A percentile compares a stretch with the other conserved stretches of the same genome.
These are phyloP conservation scores for Phytophthora colocasiae DNA, from an alignment of 352 stramenopile genomes.

Conservation along the genomic window DNA sequence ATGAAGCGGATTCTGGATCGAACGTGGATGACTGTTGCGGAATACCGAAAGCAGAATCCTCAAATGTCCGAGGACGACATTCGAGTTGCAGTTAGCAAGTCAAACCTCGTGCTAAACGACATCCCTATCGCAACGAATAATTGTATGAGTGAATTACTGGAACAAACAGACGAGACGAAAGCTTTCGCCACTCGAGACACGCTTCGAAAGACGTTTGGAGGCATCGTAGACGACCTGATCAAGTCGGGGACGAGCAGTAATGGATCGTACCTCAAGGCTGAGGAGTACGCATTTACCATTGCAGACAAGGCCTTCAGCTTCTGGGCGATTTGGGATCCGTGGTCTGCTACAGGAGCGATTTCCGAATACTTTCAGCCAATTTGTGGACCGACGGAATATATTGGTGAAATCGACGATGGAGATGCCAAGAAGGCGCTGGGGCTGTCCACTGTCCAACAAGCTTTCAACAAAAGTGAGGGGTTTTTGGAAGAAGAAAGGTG, in stretches of 20 bases:
- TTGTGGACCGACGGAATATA: slow-evolving; percentile 47
- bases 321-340: slow-evolving; percentile 52
- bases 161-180: slow-evolving; percentile 19
- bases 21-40: slow-evolving; percentile 44
- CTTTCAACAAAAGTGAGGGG: slow-evolving; percentile 49
- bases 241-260: slow-evolving; percentile 41
- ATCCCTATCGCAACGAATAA: slow-evolving; percentile 58
- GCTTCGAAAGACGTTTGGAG: slow-evolving; percentile 55
- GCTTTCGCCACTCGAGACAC: slow-evolving; percentile 44
- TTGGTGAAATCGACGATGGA: slow-evolving; percentile 56
- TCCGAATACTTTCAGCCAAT: slow-evolving; percentile 57
- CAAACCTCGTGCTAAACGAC: slow-evolving; percentile 57
- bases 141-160: slow-evolving; percentile 40
- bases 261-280: slow-evolving; percentile 34
- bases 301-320: slow-evolving; percentile 49
- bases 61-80: slow-evolving; percentile 40
- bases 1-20: slow-evolving; percentile 42
- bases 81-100: slow-evolving; percentile 41
- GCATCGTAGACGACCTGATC: slow-evolving; percentile 55
- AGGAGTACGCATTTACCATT: slow-evolving; percentile 49
- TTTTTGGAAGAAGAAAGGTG: slow-evolving; percentile 39
- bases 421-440: slow-evolving; percentile 46
- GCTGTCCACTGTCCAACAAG: slow-evolving; percentile 40
- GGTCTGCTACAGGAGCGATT: slow-evolving; percentile 47
- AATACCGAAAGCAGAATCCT: slow-evolving; percentile 28